Conservation (phyloP, 257 asterid species). For the Apocynum venetum region DNA sequence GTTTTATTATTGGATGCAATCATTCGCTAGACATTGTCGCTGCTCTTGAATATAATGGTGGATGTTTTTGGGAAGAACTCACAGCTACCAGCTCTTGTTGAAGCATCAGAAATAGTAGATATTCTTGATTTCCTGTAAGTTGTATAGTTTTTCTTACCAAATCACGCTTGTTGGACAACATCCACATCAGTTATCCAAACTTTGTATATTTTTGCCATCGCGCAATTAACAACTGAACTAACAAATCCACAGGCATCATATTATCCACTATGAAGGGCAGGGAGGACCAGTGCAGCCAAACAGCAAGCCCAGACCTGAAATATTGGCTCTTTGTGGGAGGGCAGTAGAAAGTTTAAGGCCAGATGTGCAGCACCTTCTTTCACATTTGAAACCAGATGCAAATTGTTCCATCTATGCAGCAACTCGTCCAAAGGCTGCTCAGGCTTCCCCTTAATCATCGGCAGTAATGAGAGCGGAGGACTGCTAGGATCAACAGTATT, state of each 20-base stretch:
- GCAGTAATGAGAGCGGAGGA: background rate
- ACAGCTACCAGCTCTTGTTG: conserved; percentile 58
- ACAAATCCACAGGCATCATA: conserved; percentile 54
- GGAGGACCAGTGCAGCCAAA: conserved; percentile 84
- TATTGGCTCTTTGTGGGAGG: conserved; percentile 65
- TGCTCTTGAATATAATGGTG: conserved; percentile 62
- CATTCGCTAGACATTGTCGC: conserved; percentile 51
- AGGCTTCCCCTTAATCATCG: conserved; percentile 21
- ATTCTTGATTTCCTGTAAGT: conserved; percentile 84
- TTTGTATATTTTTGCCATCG: background rate
- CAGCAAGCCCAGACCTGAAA: conserved; percentile 86
- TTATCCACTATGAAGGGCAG: conserved; percentile 89
- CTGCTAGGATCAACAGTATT: background rate
- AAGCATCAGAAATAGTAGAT: conserved; percentile 85
- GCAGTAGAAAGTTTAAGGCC: conserved; percentile 84
- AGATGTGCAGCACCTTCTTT: conserved; percentile 78
- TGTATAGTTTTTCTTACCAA: background rate
- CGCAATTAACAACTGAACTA: background rate
- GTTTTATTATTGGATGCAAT: conserved; percentile 1
- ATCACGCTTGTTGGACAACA: background rate
- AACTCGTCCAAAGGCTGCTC: conserved; percentile 60
- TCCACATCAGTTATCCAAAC: background rate
- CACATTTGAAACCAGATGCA: conserved; percentile 69
- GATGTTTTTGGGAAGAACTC: conserved; percentile 94
- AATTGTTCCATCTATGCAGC: conserved; percentile 77